Evolutionary conservation across 192 early-diverging fungal genomes (phyloP), one percentile per base, ranked within the genome.

Genomic region (Coemansia sp.): DNA sequence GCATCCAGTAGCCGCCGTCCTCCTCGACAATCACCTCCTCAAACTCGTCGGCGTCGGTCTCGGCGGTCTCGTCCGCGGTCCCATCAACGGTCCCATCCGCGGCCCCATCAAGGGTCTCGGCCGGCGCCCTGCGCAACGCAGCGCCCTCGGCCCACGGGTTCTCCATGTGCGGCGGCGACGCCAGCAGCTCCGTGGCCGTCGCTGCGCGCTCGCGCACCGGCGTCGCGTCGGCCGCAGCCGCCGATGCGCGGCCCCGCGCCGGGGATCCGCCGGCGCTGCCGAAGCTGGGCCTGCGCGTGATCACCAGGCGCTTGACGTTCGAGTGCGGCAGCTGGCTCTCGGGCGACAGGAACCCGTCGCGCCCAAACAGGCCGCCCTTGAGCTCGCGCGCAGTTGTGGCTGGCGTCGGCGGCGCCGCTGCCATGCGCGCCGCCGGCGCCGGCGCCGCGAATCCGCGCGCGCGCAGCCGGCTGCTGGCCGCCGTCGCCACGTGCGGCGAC

Each of bases 271-370:
- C 28, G 31, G 27, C 23, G 28, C 48, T 51, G 55, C 51, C 60
- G 53, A 43, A 60, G 50, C 57, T 45, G 43, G 77, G 58, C 51
- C 53, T 67, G 36, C 72, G 60, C 29, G 85, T 79, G n/a, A 90
- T 76, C 6, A 81, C 65, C 19, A 91, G 65, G 17, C 84, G 86
- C 70, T 89, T 90, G 50, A 88, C 81, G 49, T 75, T 87, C 17
- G 83, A 82, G 27, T 85, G 82, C 2, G 89, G 85, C 22, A 82
- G 67, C 65, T 90, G 88, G 20, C 82, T 67, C 28, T 89, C 88
- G 4, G 87, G 61, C 23, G 80, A 55, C 27, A 85, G 62, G 14
- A 89, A 70, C 1, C 82, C 85, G 28, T 76, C 62, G 12, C 46
- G 68, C 28, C 71, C 81, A 67, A 62, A 78, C 41, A 58, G 50